Base-by-base conservation (phyloP, 2,329 filamentous ascomycete species). In the Botryotinia calthae region DNA sequence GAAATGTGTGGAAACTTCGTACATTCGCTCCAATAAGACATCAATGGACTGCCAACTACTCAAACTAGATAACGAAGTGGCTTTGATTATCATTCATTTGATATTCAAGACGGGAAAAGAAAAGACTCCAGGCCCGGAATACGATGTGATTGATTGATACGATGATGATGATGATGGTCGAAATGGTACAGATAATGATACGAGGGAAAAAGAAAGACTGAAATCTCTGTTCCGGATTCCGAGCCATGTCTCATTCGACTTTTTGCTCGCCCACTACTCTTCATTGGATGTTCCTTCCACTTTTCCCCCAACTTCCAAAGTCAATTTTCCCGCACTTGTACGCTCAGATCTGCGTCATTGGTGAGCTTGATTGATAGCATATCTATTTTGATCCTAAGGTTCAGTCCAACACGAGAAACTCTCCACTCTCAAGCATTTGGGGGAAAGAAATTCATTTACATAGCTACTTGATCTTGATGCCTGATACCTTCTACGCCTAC, bases 341-440 rank as follows among this genome's bases (percentile, higher is more conserved):
- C 31, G 31, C 46, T 31, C 42, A 48, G 56, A 70, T 40, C 56
- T 40, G 67, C 54, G 67, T 62, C 54, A 70, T 70, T 61, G 67
- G 56, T 46, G 59, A 40, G 31, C 1, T 37, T 48, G 68, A 40
- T 63, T 20, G 68, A 63, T 61, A 51, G 31, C 22, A 54, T 40
- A 51, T 71, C 68, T 71, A 54, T 70, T 64, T 70, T 54, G 25
- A 46, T 70, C 68, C 31, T 1, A 70, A 42, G 20, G 8, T 67
- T 31, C 65, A 42, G 65, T 67, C 65, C 10, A 67, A 67, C 65
- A 67, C 68, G 68, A 70, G 54, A 62, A 63, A 28, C n/a, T 22
- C 12, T 22, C 37, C 12, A 66, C 64, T 54, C 31, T 34, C 46
- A 66, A 40, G 64, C 22, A 37, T 51, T 28, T 31, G 9, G 16